Percentiles rank a stretch among this genome's conserved stretches.
Conservation (phyloP, 2,329 filamentous ascomycete genomes). For the Ophiocordyceps camponoti-leonardi region DNA sequence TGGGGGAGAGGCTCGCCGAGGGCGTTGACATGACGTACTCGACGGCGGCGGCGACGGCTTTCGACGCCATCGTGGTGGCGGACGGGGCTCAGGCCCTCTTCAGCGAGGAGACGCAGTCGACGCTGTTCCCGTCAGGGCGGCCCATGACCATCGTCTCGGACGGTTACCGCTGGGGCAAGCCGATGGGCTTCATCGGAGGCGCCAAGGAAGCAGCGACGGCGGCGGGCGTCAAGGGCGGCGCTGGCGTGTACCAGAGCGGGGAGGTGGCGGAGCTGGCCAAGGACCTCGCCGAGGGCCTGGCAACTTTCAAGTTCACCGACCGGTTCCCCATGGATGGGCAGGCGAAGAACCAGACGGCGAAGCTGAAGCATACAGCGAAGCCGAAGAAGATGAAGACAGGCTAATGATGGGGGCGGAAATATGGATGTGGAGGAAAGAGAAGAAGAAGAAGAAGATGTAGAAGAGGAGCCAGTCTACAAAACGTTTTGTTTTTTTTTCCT, state of each 20-base stretch:
- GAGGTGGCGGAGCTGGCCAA: conserved; percentile 21
- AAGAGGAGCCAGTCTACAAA: no score
- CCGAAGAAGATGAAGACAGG: background rate
- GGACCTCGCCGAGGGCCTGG: conserved; percentile 38
- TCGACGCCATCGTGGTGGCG: conserved; percentile 45
- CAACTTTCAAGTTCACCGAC: conserved; percentile 47
- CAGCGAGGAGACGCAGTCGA: conserved; percentile 19
- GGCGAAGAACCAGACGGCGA: background rate
- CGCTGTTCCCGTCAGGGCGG: conserved; percentile 45
- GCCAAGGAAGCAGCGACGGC: conserved; percentile 17
- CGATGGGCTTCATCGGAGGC: conserved; percentile 41
- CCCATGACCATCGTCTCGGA: conserved; percentile 46
- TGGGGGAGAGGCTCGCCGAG: conserved; percentile 37
- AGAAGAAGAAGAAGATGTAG: no score
- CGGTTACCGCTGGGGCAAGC: conserved; percentile 53
- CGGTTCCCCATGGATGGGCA: conserved; percentile 39
- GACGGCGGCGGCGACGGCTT: conserved; percentile 41
- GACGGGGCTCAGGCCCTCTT: conserved; percentile 38
- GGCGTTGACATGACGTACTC: conserved; percentile 49
- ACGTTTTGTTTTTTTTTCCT: no score
- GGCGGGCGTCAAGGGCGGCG: conserved; percentile 24
- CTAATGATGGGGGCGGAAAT: no score
- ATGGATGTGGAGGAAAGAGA: background rate
- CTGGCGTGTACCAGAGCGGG: conserved; percentile 22
- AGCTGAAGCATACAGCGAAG: background rate